phyloP scores from a whole-genome alignment of 2,329 filamentous ascomycete genomes.

The Macrophomina phaseolina region DNA sequence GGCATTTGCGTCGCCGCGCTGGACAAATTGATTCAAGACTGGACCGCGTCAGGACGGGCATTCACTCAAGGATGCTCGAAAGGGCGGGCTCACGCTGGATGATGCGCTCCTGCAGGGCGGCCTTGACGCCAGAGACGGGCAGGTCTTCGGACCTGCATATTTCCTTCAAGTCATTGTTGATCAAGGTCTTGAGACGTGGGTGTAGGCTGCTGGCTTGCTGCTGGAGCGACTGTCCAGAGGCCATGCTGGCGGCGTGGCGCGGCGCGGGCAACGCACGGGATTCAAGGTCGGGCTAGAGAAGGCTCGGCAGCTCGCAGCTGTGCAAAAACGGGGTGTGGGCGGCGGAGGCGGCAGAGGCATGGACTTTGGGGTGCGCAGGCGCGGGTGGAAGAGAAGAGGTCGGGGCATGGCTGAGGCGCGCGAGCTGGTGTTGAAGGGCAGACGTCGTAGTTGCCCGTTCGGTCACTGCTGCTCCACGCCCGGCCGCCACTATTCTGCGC shows the following conservation, averaged over 20 bases:
- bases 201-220: constrained; percentile 48
- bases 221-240: constrained; percentile 48
- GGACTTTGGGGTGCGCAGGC: constrained; percentile 23
- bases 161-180: constrained; percentile 72
- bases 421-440: constrained; percentile 26
- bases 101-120: constrained; percentile 78
- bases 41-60: constrained; percentile 28
- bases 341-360: constrained; percentile 26
- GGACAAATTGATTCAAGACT: constrained; percentile 48
- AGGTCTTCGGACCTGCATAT: constrained; percentile 79
- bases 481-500: background rate
- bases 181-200: constrained; percentile 59
- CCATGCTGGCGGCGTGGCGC: constrained; percentile 33
- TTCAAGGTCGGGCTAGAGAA: constrained; percentile 3
- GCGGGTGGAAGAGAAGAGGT: constrained; percentile 18
- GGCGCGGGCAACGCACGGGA: constrained; percentile 19
- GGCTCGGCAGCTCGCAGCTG: background rate
- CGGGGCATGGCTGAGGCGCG: constrained; percentile 23
- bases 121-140: constrained; percentile 83
- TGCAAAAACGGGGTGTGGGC: background rate
- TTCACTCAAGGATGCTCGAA: constrained; percentile 29
- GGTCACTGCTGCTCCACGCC: constrained; percentile 19
- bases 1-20: constrained; percentile 40
- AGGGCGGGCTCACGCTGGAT: constrained; percentile 68
- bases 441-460: constrained; percentile 27